Base-by-base conservation (phyloP, 1,284 basidiomycete species). In the Macrocystidia cucumis region DNA sequence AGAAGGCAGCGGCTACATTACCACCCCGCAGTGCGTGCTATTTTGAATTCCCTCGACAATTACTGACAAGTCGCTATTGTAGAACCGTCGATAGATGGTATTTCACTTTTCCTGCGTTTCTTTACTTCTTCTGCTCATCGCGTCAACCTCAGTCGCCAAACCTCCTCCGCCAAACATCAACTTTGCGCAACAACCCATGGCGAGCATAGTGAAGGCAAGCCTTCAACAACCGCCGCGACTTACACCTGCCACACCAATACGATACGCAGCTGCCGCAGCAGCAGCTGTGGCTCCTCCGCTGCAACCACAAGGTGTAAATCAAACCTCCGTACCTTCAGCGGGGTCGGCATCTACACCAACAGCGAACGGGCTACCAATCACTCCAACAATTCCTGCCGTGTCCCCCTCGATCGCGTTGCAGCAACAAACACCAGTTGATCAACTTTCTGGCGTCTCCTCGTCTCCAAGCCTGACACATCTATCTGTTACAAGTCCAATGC, bases 211-310 rank as follows among this genome's bases (percentile, higher is more conserved):
- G 42, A 89, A 88, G 57, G 72, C 74, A 35, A 73, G 78, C 20
- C 56, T 83, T 17, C 71, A 69, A 16, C 58, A 48, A 20, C 63
- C 75, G 39, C 69, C 70, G 29, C 56, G 59, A 33, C 42, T 53
- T 13, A 60, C 71, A 21, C 62, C 72, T 47, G 64, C 67, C n/a
- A 56, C 73, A 13, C 87, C 91, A 7, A 90, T 95, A 52, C 74
- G 87, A 33, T 97, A 97, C 52, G 88, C 93, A 21, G 79, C 90
- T 5, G 91, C 91, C 0, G 92, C 91, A 2, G 91, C 91, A 1
- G 91, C 90, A 0, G 89, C 87, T 3, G 84, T 86, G 9, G 60
- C 69, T 12, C 52, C 73, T 31, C 50, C 68, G 45, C 43, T 68
- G 63, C 29, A 59, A 43, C 33, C 44, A 24, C 44, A 45, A 29